Percentiles rank a stretch among this genome's conserved stretches.
These are phyloP conservation scores for Neurospora sp. DNA, from an alignment of 495 filamentous ascomycete genomes.

Conservation along the genomic window DNA sequence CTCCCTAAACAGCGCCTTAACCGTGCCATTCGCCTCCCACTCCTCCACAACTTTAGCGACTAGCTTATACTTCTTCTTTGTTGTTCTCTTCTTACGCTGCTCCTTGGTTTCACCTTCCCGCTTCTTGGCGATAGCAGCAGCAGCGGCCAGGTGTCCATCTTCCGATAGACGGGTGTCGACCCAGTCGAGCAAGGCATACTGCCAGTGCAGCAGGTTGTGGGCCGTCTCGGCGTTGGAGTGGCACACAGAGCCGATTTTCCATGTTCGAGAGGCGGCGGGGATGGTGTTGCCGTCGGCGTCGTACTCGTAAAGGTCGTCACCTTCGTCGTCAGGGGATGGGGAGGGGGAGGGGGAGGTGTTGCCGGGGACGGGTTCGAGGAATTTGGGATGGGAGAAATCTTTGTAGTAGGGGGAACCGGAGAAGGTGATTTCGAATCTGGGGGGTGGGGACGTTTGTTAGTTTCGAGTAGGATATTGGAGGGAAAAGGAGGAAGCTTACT, in stretches of 20 bases:
- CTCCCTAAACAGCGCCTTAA: slow-evolving; percentile 22
- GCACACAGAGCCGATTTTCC: slow-evolving; percentile 40
- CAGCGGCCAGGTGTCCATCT: slow-evolving; percentile 38
- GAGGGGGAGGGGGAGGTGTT: background rate
- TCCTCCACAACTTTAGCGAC: slow-evolving; percentile 35
- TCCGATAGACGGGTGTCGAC: slow-evolving; percentile 50
- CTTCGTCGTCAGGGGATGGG: slow-evolving; percentile 26
- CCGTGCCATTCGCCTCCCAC: slow-evolving; percentile 20
- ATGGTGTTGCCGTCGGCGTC: slow-evolving; percentile 29
- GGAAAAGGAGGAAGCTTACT: slow-evolving; percentile 8
- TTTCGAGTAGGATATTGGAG: background rate
- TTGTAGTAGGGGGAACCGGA: slow-evolving; percentile 60
- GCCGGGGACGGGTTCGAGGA: slow-evolving; percentile 50
- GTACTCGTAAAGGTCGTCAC: slow-evolving; percentile 26
- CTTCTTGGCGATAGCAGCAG: background rate
- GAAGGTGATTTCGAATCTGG: slow-evolving; percentile 44
- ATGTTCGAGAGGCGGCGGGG: slow-evolving; percentile 25
- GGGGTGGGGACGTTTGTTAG: background rate
- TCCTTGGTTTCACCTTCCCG: slow-evolving; percentile 25
- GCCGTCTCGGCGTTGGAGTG: slow-evolving; percentile 56
- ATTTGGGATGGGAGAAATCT: slow-evolving; percentile 26
- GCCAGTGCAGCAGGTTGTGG: slow-evolving; percentile 67
- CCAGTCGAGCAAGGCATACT: slow-evolving; percentile 59
- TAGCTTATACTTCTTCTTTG: slow-evolving; percentile 41
- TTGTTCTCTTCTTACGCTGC: slow-evolving; percentile 25